Base-by-base conservation (phyloP, 495 filamentous ascomycete genomes). In the Bacidia gigantensis region DNA sequence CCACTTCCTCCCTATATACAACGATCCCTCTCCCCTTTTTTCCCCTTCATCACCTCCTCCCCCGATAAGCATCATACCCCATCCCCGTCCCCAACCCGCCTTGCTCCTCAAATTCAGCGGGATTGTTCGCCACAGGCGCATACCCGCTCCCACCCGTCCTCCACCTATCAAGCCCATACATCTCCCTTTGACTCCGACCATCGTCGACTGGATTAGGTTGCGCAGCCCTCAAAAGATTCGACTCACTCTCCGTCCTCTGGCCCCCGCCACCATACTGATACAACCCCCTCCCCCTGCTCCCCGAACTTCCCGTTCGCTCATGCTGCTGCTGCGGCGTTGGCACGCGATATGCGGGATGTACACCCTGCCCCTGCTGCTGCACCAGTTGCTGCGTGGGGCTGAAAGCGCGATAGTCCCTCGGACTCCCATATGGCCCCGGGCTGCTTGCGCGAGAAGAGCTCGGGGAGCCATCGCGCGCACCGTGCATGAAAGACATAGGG, bases 171-270 rank as follows among this genome's bases (percentile, higher is more conserved):
- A 72, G 26, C 24, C 67, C 62, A 46, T 62, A 57, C 26, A 53
- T 29, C 22, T 56, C 54, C 11, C 53, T 53, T 5, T 26, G 39
- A 11, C 62, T 60, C 2, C 49, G 25, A 3, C 49, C 42, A 14
- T 65, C 59, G 5, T 53, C 54, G 1, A 63, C 55, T 1, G 64
- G 29, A n/a, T 25, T 41, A 11, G 11, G 10, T 1, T 25, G 18
- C 0, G 68, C 69, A 45, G 69, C 63, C 17, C 55, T 62, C n/a
- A 77, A 62, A 5, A 77, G 60, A 17, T 60, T 56, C 0, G 64
- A 66, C 48, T 72, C 72, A 45, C 71, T 73, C 50, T 76, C 74
- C 41, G 76, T 69, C 2, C 58, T 72, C 49, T 75, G 72, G 40
- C 76, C 68, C 2, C 58, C 32, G 9, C 52, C 12, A 63, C 59